Percentiles rank a stretch among this genome's conserved stretches.
phyloP scores from a whole-genome alignment of 306 rosid species.

The Castanea mollissima region DNA sequence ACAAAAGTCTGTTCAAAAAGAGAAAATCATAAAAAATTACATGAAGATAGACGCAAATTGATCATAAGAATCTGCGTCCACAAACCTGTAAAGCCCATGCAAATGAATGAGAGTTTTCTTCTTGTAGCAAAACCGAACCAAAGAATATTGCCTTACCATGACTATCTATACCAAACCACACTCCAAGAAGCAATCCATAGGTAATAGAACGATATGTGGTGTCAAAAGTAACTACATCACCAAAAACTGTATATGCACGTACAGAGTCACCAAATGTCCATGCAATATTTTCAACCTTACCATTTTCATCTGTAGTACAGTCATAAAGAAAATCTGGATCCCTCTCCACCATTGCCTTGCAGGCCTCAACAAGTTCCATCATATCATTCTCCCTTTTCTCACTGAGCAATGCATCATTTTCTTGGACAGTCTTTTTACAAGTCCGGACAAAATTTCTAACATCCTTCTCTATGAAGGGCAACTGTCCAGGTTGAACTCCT shows the following conservation, averaged over 20 bases:
- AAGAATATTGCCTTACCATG: constrained; percentile 51
- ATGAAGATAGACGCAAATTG: constrained; percentile 28
- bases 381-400: constrained; percentile 62
- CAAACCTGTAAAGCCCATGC: constrained; percentile 72
- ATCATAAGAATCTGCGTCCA: constrained; percentile 35
- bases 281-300: constrained; percentile 52
- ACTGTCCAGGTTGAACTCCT: constrained; percentile 63
- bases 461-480: constrained; percentile 73
- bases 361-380: constrained; percentile 55
- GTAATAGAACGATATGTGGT: constrained; percentile 51
- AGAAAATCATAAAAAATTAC: constrained; percentile 28
- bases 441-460: constrained; percentile 66
- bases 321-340: constrained; percentile 49
- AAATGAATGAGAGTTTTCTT: constrained; percentile 51
- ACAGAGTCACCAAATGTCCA: constrained; percentile 57
- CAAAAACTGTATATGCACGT: constrained; percentile 45
- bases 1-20: constrained; percentile 57
- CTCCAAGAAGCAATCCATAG: constrained; percentile 60
- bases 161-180: constrained; percentile 58
- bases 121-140: constrained; percentile 59
- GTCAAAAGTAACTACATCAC: constrained; percentile 61
- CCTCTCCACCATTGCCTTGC: constrained; percentile 45
- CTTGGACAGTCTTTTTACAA: constrained; percentile 67
- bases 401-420: constrained; percentile 56
- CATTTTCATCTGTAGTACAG: constrained; percentile 44